Conservation (phyloP, 2,329 filamentous ascomycete genomes). For the Alternaria gansuensis region DNA sequence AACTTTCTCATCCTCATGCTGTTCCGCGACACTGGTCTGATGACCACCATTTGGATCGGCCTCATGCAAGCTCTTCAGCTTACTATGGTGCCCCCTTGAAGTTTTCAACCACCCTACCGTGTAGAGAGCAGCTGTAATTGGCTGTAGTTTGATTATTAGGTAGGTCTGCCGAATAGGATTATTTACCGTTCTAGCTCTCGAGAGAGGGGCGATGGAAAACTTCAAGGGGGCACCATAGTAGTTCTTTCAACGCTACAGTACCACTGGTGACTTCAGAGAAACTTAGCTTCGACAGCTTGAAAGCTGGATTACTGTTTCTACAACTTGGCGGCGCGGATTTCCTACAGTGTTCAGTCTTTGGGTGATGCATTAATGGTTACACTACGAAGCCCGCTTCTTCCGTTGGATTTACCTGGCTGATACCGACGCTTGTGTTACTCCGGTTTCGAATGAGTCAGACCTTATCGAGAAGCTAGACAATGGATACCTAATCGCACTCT, state of each 20-base stretch:
- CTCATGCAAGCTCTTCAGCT: constrained; percentile 50
- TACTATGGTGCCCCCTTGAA: constrained; percentile 11
- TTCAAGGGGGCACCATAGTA: not conserved
- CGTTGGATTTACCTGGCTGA: constrained; percentile 55
- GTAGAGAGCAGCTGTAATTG: no score
- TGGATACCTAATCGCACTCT: constrained; percentile 55
- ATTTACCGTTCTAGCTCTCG: no score
- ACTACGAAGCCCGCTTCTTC: constrained; percentile 57
- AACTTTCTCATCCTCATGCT: constrained; percentile 60
- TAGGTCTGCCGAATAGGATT: no score
- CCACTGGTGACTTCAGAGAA: constrained; percentile 56
- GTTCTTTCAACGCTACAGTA: constrained; percentile 60
- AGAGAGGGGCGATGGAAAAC: no score
- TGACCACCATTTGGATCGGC: constrained; percentile 47
- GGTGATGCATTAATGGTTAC: constrained; percentile 59
- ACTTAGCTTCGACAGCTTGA: constrained; percentile 57
- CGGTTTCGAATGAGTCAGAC: constrained; percentile 46
- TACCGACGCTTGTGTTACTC: constrained; percentile 56
- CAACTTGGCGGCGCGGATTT: constrained; percentile 57
- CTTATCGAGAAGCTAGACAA: constrained; percentile 30
- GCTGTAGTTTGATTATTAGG: no score
- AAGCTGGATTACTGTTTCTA: constrained; percentile 58
- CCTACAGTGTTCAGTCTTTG: constrained; percentile 58
- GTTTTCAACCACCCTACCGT: no score
- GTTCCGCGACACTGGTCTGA: constrained; percentile 45